These are phyloP conservation scores for Hippophae tibetana DNA, from an alignment of 306 rosid genomes.

Conservation along the genomic window DNA sequence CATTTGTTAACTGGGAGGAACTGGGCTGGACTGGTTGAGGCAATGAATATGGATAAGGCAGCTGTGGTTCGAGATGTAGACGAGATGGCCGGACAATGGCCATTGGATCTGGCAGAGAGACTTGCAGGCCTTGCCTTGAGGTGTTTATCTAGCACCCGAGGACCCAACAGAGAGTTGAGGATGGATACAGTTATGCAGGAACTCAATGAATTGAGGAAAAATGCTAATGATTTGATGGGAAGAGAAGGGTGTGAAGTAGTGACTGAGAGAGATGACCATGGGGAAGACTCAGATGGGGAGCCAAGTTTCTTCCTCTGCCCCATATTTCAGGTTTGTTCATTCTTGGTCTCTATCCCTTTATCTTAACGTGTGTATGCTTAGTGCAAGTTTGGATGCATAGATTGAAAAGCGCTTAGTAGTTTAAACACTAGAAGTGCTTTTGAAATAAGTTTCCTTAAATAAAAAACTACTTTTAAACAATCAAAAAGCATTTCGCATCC, in stretches of 20 bases:
- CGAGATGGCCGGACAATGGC: slow-evolving; percentile 67
- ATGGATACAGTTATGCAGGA: slow-evolving; percentile 44
- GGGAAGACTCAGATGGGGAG: slow-evolving; percentile 23
- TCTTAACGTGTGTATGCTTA: too few relatives aligned
- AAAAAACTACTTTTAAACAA: background rate
- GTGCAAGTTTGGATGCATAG: too few relatives aligned
- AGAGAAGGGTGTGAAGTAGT: slow-evolving; percentile 17
- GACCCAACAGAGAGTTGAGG: slow-evolving; percentile 26
- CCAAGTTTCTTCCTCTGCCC: slow-evolving; percentile 74
- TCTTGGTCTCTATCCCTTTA: background rate
- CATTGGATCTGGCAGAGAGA: slow-evolving; percentile 47
- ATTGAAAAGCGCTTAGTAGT: too few relatives aligned
- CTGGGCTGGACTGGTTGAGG: slow-evolving; percentile 46
- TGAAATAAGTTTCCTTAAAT: background rate
- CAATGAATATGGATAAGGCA: slow-evolving; percentile 29
- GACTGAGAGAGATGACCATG: slow-evolving; percentile 15
- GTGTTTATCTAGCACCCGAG: slow-evolving; percentile 32
- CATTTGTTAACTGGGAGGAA: slow-evolving; percentile 56
- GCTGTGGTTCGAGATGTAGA: slow-evolving; percentile 40
- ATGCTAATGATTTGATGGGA: slow-evolving; percentile 32
- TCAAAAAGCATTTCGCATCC: background rate
- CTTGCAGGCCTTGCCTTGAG: slow-evolving; percentile 41
- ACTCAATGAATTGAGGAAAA: slow-evolving; percentile 44
- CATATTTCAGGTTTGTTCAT: slow-evolving; percentile 52
- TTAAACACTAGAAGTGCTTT: too few relatives aligned